Evolutionary conservation across 2,329 filamentous ascomycete species (phyloP).

Genomic region (Fusarium lateritium): DNA sequence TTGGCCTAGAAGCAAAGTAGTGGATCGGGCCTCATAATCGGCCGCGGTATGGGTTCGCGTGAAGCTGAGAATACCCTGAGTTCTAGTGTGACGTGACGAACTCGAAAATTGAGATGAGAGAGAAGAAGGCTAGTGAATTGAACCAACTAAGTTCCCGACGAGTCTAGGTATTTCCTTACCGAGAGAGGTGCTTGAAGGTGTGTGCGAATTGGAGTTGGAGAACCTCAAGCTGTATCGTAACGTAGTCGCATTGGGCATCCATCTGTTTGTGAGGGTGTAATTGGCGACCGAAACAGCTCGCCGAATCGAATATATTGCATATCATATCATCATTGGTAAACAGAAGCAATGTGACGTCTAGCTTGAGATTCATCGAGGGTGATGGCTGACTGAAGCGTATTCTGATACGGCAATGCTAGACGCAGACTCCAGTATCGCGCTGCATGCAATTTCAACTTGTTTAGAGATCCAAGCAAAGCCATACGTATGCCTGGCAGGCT

Average conservation of each 20-base stretch:
- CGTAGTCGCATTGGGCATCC: constrained; percentile 36
- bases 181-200: constrained; percentile 34
- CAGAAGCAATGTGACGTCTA: constrained; percentile 17
- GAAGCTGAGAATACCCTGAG: constrained; percentile 27
- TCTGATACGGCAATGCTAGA: constrained; percentile 34
- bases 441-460: constrained; percentile 14
- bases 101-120: constrained; percentile 32
- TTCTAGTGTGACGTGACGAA: constrained; percentile 37
- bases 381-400: constrained; percentile 2
- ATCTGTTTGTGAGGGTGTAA: constrained; percentile 22
- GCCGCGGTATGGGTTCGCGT: constrained; percentile 33
- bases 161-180: constrained; percentile 34
- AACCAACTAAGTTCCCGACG: constrained; percentile 15
- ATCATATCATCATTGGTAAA: constrained; percentile 24
- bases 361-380: background rate
- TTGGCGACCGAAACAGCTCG: constrained; percentile 19
- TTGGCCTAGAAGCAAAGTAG: constrained; percentile 29
- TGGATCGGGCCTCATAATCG: constrained; percentile 39
- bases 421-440: constrained; percentile 3
- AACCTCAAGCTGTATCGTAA: constrained; percentile 15
- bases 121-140: constrained; percentile 19
- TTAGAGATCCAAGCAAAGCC: constrained; percentile 1
- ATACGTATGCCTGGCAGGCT: constrained; percentile 12
- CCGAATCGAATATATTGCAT: constrained; percentile 7
- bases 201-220: constrained; percentile 26